Conservation (phyloP, 2,329 filamentous ascomycete genomes). For the Byssothecium circinans region DNA sequence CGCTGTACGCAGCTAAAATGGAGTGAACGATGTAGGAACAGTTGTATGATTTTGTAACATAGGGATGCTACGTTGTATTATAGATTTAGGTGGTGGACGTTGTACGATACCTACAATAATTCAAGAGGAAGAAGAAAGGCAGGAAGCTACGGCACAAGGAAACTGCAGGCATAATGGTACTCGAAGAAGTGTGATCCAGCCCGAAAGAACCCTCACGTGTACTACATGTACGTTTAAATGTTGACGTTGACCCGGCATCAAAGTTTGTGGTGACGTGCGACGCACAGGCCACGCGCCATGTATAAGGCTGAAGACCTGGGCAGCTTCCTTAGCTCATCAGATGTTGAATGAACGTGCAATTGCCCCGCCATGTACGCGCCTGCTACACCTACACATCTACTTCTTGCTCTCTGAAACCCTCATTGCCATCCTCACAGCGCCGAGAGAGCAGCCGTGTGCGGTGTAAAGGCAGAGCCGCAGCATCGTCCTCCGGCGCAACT, state of each 20-base stretch:
- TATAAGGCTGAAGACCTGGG: background rate
- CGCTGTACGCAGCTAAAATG: background rate
- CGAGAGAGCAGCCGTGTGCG: background rate
- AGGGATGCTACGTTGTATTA: background rate
- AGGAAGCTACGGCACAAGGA: too few species aligned
- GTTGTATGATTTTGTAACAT: background rate
- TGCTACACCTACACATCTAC: background rate
- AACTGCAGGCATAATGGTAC: too few species aligned
- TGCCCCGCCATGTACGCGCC: conserved; percentile 7
- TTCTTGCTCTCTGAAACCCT: background rate
- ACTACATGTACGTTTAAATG: too few species aligned
- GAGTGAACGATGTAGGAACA: background rate
- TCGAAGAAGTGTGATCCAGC: too few species aligned
- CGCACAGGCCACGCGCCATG: background rate
- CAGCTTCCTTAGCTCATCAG: too few species aligned
- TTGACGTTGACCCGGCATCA: too few species aligned
- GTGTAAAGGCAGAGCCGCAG: conserved; percentile 1
- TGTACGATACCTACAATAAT: too few species aligned
- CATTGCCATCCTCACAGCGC: background rate
- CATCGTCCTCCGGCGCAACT: conserved; percentile 7
- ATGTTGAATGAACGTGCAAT: background rate
- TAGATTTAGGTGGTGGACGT: too few species aligned
- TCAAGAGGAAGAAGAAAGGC: too few species aligned
- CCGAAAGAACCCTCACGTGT: too few species aligned
- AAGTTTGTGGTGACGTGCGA: too few species aligned